Percentiles rank a stretch among this genome's conserved stretches.
These are phyloP conservation scores for Ophiostoma novo-ulmi DNA, from an alignment of 2,329 filamentous ascomycete species.

Conservation along the genomic window DNA sequence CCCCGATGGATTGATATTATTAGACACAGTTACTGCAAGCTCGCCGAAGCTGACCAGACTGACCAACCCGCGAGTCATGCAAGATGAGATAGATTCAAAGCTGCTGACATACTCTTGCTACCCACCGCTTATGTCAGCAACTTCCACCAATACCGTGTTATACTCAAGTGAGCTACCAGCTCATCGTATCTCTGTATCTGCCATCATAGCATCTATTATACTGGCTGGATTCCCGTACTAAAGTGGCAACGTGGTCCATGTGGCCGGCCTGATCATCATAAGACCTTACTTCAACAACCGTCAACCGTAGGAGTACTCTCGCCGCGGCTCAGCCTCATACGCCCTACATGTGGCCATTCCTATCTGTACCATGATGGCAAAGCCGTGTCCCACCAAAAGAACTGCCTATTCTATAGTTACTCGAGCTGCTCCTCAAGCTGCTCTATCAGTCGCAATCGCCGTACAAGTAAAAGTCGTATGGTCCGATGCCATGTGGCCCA, in stretches of 20 bases:
- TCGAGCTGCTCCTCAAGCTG: background rate
- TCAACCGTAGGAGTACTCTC: background rate
- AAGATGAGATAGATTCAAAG: background rate
- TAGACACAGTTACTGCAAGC: too few relatives aligned
- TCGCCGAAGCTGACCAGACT: background rate
- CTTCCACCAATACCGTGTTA: constrained; percentile 2
- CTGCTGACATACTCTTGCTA: background rate
- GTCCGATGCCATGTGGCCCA: background rate
- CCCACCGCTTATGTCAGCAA: background rate
- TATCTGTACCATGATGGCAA: background rate
- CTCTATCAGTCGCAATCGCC: background rate
- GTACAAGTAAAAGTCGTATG: background rate
- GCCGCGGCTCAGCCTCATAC: background rate
- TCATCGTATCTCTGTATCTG: background rate
- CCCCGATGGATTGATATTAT: too few relatives aligned
- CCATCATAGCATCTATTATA: background rate
- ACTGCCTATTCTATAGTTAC: too few relatives aligned
- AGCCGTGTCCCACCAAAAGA: background rate
- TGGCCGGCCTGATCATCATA: background rate
- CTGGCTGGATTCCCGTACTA: background rate
- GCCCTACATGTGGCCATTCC: background rate
- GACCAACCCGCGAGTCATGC: background rate
- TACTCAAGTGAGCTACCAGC: background rate
- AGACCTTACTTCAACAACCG: background rate
- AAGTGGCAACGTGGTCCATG: background rate